Conservation (phyloP, 176 grass and related monocot genomes). For the Carex pumila region DNA sequence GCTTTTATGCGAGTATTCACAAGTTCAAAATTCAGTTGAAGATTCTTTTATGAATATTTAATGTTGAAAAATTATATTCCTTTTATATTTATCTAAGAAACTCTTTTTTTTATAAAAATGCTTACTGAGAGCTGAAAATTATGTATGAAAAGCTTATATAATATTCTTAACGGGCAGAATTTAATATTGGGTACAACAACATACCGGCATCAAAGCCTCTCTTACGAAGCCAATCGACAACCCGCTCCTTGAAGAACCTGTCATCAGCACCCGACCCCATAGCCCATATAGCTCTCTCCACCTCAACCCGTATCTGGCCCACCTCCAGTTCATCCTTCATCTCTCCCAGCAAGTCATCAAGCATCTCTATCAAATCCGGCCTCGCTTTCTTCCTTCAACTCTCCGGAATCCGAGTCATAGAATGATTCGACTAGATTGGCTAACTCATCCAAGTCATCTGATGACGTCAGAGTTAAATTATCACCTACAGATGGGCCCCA, state of each 20-base stretch:
- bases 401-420: conserved; percentile 40
- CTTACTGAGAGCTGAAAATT: too few relatives aligned
- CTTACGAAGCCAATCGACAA: conserved; percentile 30
- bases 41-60: too few relatives aligned
- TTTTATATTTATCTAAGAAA: too few relatives aligned
- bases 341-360: conserved; percentile 29
- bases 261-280: conserved; percentile 1
- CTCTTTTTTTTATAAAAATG: too few relatives aligned
- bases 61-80: too few relatives aligned
- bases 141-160: neutral
- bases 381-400: neutral
- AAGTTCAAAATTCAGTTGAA: too few relatives aligned
- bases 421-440: conserved; percentile 60
- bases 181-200: neutral
- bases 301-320: conserved; percentile 36
- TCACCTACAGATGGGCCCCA: conserved; percentile 21
- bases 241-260: conserved; percentile 23
- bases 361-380: conserved; percentile 7
- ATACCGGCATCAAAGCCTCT: conserved; percentile 58
- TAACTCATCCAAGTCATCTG: conserved; percentile 37
- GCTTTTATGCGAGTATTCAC: too few relatives aligned
- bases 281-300: conserved; percentile 36
- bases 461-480: neutral
- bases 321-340: conserved; percentile 32
- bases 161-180: neutral